Evolutionary conservation across 176 grass and related monocot genomes (phyloP).

Genomic region (Aegilops umbellulata): DNA sequence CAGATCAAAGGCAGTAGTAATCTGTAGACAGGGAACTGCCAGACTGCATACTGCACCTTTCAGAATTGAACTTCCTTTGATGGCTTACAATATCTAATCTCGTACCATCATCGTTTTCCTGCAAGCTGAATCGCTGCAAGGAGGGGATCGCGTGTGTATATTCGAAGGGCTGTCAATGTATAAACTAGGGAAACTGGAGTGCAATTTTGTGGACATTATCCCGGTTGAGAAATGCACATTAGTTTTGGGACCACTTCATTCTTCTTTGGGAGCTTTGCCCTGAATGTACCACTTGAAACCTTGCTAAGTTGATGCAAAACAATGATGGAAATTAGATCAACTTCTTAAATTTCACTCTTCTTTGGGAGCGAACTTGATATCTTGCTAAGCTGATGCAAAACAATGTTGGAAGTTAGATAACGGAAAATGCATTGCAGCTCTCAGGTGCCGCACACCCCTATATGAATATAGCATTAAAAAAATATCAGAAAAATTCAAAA

Average conservation of each 20-base stretch:
- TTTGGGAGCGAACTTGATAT: background rate
- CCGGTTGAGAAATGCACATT: background rate
- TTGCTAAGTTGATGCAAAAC: background rate
- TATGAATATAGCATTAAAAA: too few species aligned
- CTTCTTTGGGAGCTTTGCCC: background rate
- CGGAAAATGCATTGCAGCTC: too few species aligned
- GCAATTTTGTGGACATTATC: background rate
- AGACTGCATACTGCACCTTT: background rate
- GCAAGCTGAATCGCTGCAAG: background rate
- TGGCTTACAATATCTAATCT: background rate
- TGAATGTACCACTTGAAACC: background rate
- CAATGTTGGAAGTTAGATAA: background rate
- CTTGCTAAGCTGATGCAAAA: background rate
- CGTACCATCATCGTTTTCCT: background rate
- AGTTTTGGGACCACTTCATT: background rate
- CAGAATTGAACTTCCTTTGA: background rate
- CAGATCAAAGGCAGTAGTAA: slow-evolving; percentile 51
- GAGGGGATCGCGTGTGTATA: background rate
- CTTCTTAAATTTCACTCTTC: background rate
- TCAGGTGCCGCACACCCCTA: too few species aligned
- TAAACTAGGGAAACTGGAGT: background rate
- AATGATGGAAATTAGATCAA: background rate
- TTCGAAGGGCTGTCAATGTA: background rate
- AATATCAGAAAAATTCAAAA: too few species aligned
- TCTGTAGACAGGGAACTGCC: background rate